Conservation (phyloP, 169 alveolate species). For the Perkinsus olseni region DNA sequence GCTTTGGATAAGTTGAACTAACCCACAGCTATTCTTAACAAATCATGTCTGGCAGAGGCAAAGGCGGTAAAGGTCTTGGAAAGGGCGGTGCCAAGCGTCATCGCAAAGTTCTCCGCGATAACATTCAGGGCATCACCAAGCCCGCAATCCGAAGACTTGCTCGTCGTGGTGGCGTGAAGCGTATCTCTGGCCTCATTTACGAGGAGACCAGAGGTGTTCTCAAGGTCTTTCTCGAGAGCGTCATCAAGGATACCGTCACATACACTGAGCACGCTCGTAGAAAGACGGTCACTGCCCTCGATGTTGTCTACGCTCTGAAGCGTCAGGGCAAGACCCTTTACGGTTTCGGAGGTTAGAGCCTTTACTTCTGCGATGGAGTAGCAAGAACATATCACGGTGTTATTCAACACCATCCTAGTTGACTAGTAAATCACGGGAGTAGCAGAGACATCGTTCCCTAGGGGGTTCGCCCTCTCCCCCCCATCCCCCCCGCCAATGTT, state of each 20-base stretch:
- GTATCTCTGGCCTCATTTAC: slow-evolving; percentile 92
- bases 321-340: slow-evolving; percentile 99
- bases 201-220: slow-evolving; percentile 93
- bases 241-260: slow-evolving; percentile 93
- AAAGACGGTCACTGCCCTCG: slow-evolving; percentile 99
- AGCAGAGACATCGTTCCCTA: too few species aligned
- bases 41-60: slow-evolving; percentile 93
- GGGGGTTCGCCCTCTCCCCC: too few species aligned
- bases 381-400: too few species aligned
- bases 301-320: slow-evolving; percentile 97
- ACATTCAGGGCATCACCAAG: slow-evolving; percentile 94
- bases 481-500: too few species aligned
- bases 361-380: too few species aligned
- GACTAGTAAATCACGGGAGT: too few species aligned
- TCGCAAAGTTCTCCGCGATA: slow-evolving; percentile 86
- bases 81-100: slow-evolving; percentile 96
- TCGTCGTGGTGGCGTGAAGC: slow-evolving; percentile 97
- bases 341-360: slow-evolving; percentile 98
- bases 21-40: too few species aligned
- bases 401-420: too few species aligned
- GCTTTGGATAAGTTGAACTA: too few species aligned
- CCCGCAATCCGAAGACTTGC: slow-evolving; percentile 98
- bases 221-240: slow-evolving; percentile 88
- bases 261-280: slow-evolving; percentile 99
- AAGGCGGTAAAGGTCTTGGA: slow-evolving; percentile 97